Conservation (phyloP, 2,329 filamentous ascomycete genomes). For the Zalaria obscura region DNA sequence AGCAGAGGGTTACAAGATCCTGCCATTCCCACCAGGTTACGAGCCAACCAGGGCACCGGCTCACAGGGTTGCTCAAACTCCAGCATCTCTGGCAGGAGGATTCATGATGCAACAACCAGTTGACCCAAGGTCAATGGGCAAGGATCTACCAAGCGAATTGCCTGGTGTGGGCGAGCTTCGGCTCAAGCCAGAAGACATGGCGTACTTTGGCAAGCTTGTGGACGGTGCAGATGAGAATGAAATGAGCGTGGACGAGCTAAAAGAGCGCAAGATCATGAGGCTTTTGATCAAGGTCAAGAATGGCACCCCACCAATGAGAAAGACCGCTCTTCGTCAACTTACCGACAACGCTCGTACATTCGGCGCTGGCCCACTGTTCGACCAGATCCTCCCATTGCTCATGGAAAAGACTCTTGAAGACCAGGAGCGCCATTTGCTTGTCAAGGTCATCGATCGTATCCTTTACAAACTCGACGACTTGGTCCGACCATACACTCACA, state of each 20-base stretch:
- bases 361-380: conserved; percentile 84
- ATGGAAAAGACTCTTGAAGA: conserved; percentile 99
- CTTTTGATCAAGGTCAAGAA: conserved; percentile 97
- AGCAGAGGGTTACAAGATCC: conserved; percentile 80
- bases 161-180: conserved; percentile 91
- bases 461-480: conserved; percentile 97
- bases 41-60: conserved; percentile 66
- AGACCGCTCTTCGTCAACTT: conserved; percentile 90
- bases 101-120: conserved; percentile 98
- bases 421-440: conserved; percentile 91
- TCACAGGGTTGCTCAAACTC: conserved; percentile 60
- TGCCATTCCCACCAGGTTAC: conserved; percentile 84
- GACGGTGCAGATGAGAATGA: conserved; percentile 86
- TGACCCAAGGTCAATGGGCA: conserved; percentile 66
- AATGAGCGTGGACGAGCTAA: conserved; percentile 87
- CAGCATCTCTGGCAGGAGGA: conserved; percentile 49
- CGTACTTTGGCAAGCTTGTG: conserved; percentile 94
- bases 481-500: conserved; percentile 91
- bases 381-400: conserved; percentile 87
- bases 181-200: conserved; percentile 97
- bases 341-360: conserved; percentile 97
- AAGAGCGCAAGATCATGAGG: conserved; percentile 97
- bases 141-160: conserved; percentile 88
- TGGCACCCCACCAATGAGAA: conserved; percentile 94
- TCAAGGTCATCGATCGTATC: conserved; percentile 98